Conservation (phyloP, 345 rosid species). For the Arabis hirsuta region DNA sequence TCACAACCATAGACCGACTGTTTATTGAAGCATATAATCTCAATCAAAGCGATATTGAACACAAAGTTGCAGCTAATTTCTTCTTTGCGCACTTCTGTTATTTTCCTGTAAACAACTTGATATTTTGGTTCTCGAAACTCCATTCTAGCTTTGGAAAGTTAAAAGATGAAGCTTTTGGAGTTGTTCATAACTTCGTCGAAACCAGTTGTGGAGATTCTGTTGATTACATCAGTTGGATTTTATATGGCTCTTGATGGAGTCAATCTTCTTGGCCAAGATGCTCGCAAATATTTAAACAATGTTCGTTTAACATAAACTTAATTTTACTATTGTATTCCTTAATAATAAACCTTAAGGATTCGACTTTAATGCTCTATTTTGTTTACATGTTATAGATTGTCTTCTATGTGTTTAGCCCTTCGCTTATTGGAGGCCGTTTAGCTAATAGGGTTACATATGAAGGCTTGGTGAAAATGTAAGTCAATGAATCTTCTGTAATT, state of each 20-base stretch:
- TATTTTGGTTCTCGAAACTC: no score
- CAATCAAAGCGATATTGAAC: no score
- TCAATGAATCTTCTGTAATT: neutral
- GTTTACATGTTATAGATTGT: constrained; percentile 45
- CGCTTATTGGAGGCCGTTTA: constrained; percentile 59
- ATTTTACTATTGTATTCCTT: neutral
- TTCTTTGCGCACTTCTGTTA: no score
- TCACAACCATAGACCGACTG: no score
- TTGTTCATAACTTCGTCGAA: constrained; percentile 61
- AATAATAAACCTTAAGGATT: neutral
- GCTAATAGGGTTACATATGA: constrained; percentile 58
- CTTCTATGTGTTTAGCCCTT: constrained; percentile 68
- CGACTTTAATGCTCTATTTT: neutral
- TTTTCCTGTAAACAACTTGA: no score
- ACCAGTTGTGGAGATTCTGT: constrained; percentile 58
- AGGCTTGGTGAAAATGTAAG: constrained; percentile 59
- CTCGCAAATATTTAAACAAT: constrained; percentile 60
- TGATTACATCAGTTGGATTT: constrained; percentile 60
- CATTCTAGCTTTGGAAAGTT: constrained; percentile 6
- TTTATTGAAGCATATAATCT: no score
- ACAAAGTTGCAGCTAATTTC: no score
- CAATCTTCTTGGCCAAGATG: constrained; percentile 55
- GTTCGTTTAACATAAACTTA: constrained; percentile 33
- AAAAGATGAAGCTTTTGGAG: constrained; percentile 53
- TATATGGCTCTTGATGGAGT: constrained; percentile 58